Evolutionary conservation across 306 rosid species (phyloP).

Genomic region (Comarum palustre): DNA sequence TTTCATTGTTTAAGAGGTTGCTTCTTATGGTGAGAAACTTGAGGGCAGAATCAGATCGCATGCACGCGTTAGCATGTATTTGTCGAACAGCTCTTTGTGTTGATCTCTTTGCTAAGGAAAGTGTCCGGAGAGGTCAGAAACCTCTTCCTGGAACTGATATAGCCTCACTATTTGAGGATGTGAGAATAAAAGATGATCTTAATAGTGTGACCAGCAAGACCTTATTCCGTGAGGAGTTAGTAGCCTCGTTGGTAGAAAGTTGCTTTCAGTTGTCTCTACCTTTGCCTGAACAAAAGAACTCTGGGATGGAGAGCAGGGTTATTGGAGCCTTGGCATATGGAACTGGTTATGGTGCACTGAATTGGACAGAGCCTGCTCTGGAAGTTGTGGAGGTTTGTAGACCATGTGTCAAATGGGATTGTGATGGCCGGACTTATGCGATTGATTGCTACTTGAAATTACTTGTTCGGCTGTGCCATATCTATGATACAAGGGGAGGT

Average conservation of each 20-base stretch:
- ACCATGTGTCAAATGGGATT: constrained; percentile 98
- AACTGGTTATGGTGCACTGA: constrained; percentile 97
- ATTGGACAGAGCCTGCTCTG: constrained; percentile 97
- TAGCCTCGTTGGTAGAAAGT: constrained; percentile 95
- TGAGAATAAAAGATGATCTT: constrained; percentile 85
- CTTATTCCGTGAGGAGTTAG: constrained; percentile 94
- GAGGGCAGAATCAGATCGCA: constrained; percentile 98
- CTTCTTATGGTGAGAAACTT: constrained; percentile 94
- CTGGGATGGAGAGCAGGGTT: constrained; percentile 97
- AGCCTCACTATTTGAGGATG: constrained; percentile 95
- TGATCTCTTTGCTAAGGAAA: constrained; percentile 96
- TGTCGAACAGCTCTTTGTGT: constrained; percentile 99
- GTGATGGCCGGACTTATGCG: constrained; percentile 96
- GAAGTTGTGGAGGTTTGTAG: constrained; percentile 98
- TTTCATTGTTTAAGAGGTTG: constrained; percentile 88
- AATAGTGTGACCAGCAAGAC: constrained; percentile 77
- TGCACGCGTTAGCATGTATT: constrained; percentile 95
- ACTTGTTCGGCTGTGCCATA: constrained; percentile 90
- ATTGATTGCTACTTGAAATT: constrained; percentile 95
- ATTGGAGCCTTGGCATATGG: constrained; percentile 99
- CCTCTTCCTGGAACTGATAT: constrained; percentile 98
- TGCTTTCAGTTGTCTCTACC: constrained; percentile 98
- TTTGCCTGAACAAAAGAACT: constrained; percentile 86
- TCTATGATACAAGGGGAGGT: constrained; percentile 92
- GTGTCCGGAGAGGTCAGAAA: constrained; percentile 97